phyloP scores from a whole-genome alignment of 1,139 yeast species.

The Candida freyschussii region DNA sequence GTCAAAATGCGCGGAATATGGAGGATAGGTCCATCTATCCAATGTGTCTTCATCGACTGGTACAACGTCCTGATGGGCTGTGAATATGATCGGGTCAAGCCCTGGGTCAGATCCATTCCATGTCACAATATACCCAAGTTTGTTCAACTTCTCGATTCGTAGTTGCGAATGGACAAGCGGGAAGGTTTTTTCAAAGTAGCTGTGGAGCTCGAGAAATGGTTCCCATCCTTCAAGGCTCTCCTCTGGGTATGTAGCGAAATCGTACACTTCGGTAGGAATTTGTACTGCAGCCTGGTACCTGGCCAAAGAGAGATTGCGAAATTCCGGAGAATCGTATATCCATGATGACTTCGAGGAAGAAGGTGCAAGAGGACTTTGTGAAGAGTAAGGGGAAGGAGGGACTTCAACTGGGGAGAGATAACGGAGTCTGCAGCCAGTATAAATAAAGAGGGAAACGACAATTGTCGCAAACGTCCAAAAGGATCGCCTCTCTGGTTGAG shows the following conservation, averaged over 20 bases:
- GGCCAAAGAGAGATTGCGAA: slow-evolving; percentile 30
- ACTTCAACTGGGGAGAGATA: too few species aligned
- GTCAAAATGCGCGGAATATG: slow-evolving; percentile 64
- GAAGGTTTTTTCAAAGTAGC: slow-evolving; percentile 48
- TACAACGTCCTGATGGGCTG: slow-evolving; percentile 81
- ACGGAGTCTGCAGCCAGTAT: too few species aligned
- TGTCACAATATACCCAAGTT: slow-evolving; percentile 60
- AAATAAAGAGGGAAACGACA: too few species aligned
- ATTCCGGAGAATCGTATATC: slow-evolving; percentile 2
- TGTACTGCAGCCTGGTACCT: slow-evolving; percentile 50
- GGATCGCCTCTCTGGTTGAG: too few species aligned
- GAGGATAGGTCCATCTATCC: slow-evolving; percentile 60
- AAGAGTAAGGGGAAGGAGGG: slow-evolving; percentile 1
- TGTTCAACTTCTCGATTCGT: slow-evolving; percentile 45
- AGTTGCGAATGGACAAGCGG: slow-evolving; percentile 49
- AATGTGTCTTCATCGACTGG: slow-evolving; percentile 60
- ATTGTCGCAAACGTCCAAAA: too few species aligned
- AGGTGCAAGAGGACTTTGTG: slow-evolving; percentile 1
- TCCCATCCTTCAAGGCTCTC: slow-evolving; percentile 33
- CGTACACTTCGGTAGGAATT: slow-evolving; percentile 57
- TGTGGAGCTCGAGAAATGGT: slow-evolving; percentile 46
- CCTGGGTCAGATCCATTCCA: slow-evolving; percentile 55
- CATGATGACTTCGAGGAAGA: background rate
- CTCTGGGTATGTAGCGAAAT: slow-evolving; percentile 41
- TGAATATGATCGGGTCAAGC: slow-evolving; percentile 60